phyloP scores from a whole-genome alignment of 306 rosid genomes.

The Castanea crenata region DNA sequence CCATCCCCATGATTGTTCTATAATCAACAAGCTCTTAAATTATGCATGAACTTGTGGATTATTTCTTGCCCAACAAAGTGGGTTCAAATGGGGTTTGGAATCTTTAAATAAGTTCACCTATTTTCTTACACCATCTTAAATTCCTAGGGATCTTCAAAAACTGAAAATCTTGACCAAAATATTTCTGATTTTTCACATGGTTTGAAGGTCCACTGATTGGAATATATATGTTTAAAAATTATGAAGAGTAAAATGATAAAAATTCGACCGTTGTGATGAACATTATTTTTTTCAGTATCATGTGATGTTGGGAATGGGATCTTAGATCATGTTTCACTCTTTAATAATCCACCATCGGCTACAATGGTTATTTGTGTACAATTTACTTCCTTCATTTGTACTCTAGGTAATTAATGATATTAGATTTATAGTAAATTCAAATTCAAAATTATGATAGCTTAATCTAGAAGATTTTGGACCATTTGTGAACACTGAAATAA shows the following conservation, averaged over 20 bases:
- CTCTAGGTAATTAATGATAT: constrained; percentile 29
- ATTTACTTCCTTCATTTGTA: constrained; percentile 40
- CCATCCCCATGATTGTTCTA: constrained; percentile 14
- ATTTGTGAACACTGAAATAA: background rate
- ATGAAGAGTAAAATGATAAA: background rate
- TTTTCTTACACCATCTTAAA: constrained; percentile 4
- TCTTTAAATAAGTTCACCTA: background rate
- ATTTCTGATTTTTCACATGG: background rate
- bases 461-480: constrained; percentile 15
- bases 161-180: background rate
- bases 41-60: constrained; percentile 1
- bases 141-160: background rate
- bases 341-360: background rate
- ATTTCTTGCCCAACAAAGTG: constrained; percentile 21
- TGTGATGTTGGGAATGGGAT: background rate
- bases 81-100: constrained; percentile 12
- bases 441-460: constrained; percentile 19
- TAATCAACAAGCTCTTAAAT: background rate
- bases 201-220: background rate
- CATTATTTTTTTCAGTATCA: background rate
- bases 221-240: background rate
- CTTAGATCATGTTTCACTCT: background rate
- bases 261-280: background rate
- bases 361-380: constrained; percentile 20
- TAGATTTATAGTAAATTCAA: constrained; percentile 9